Evolutionary conservation across 768 basidiomycete species (phyloP), one percentile per base, ranked within the genome.

Genomic region (Boletus rubroflammeus): DNA sequence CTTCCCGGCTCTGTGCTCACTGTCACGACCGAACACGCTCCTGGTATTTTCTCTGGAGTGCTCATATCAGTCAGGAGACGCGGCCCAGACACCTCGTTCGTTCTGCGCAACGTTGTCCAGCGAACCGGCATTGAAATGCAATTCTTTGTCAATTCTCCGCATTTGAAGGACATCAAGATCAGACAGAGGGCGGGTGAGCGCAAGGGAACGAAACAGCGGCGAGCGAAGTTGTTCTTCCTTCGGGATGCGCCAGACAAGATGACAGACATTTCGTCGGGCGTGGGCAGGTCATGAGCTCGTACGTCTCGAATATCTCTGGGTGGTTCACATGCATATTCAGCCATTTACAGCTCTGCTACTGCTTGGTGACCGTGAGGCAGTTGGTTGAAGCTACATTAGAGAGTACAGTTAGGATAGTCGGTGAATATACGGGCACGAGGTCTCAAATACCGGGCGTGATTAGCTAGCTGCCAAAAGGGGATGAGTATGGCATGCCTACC

Each of bases 51-150:
- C 73, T 90, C 93, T 6, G 96, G 96, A 34, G 88, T 98, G 42
- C 77, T 98, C 53, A 79, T 97, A 62, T 82, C 84, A 29, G 81
- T 95, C 60, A 83, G 91, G 48, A 81, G 91, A 62, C 82, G 88
- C 36, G 95, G 94, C 1, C 78, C 83, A 28, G 91, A 93, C 73
- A 93, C 92, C 26, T 88, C 85, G n/a, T 90, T 98, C 66, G 77
- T 85, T 50, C 73, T 98, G 48, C 82, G 96, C 59, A 98, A 98
- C 72, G 82, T 97, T 60, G 81, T 98, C 49, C 88, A 92, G 63
- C 81, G 93, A 58, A 92, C 88, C 13, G 95, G 94, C 13, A 88
- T 97, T 36, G 96, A 98, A 77, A 87, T 92, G 87, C 88, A 87
- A 65, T 90, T 92, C 74, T 93, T 87, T 69, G 83, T 86, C 59